phyloP scores from a whole-genome alignment of 2,329 filamentous ascomycete species.

The Ceratocystis variospora region DNA sequence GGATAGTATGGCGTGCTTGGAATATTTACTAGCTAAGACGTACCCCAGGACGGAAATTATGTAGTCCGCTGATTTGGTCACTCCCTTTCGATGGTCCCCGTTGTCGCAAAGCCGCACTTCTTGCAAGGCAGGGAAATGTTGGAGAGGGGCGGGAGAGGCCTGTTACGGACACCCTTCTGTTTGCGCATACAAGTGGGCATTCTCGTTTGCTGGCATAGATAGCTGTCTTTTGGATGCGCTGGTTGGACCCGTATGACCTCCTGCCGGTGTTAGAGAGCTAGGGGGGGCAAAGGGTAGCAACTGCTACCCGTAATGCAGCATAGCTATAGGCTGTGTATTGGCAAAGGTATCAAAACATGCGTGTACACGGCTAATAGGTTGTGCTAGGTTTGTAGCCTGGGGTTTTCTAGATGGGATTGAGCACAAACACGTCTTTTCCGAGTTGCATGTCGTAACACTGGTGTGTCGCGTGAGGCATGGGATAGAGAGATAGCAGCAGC shows the following conservation, averaged over 20 bases:
- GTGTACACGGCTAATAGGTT: neutral
- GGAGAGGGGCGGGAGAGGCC: neutral
- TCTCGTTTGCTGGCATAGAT: neutral
- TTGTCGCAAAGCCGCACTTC: neutral
- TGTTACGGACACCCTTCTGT: neutral
- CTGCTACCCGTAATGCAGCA: neutral
- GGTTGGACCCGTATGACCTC: neutral
- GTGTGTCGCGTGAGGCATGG: neutral
- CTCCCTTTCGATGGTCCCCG: neutral
- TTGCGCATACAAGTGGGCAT: neutral
- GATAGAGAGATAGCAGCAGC: neutral
- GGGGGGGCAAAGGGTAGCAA: neutral
- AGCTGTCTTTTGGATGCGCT: neutral
- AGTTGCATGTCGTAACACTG: neutral
- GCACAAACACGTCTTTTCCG: neutral
- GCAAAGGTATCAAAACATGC: neutral
- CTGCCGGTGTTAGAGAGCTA: neutral
- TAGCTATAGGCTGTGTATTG: neutral
- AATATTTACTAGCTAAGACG: neutral
- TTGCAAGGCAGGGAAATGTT: neutral
- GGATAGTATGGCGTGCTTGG: neutral
- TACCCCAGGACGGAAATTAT: neutral
- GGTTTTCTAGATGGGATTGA: neutral
- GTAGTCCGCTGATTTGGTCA: neutral
- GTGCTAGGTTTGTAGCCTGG: neutral